These are phyloP conservation scores for Babesia ovis DNA, from an alignment of 169 alveolate genomes.

Conservation along the genomic window DNA sequence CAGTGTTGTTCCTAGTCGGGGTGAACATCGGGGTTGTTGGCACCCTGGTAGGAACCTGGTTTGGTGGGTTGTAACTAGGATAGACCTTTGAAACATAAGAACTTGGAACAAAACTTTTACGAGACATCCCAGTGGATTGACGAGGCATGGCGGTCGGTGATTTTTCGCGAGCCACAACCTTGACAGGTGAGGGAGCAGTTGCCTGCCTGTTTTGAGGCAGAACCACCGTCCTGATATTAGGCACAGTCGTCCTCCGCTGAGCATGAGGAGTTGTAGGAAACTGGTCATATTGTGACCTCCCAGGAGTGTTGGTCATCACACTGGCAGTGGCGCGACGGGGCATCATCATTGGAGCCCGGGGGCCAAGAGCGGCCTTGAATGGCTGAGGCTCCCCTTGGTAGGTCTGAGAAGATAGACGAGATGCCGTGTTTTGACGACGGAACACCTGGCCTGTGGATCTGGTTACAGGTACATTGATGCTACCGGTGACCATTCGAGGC, in stretches of 20 bases:
- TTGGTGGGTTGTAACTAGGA: neutral
- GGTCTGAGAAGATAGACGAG: neutral
- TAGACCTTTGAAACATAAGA: slow-evolving; percentile 20
- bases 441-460: slow-evolving; percentile 3
- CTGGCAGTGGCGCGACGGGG: slow-evolving; percentile 19
- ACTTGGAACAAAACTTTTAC: slow-evolving; percentile 7
- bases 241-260: neutral
- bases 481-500: slow-evolving; percentile 22
- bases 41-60: neutral
- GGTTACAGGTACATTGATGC: neutral
- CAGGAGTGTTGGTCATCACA: neutral
- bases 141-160: slow-evolving; percentile 18
- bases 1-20: slow-evolving; percentile 1
- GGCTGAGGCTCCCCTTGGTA: neutral
- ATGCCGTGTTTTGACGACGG: slow-evolving; percentile 20
- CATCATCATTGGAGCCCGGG: slow-evolving; percentile 28
- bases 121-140: slow-evolving; percentile 9
- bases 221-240: neutral
- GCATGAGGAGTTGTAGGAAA: neutral
- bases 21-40: neutral
- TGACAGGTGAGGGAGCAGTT: neutral
- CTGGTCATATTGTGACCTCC: neutral
- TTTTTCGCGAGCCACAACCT: neutral
- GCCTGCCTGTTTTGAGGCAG: slow-evolving; percentile 9
- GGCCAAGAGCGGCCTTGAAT: slow-evolving; percentile 8